phyloP scores from a whole-genome alignment of 2,329 filamentous ascomycete species.

The Hypomyces rosellus region DNA sequence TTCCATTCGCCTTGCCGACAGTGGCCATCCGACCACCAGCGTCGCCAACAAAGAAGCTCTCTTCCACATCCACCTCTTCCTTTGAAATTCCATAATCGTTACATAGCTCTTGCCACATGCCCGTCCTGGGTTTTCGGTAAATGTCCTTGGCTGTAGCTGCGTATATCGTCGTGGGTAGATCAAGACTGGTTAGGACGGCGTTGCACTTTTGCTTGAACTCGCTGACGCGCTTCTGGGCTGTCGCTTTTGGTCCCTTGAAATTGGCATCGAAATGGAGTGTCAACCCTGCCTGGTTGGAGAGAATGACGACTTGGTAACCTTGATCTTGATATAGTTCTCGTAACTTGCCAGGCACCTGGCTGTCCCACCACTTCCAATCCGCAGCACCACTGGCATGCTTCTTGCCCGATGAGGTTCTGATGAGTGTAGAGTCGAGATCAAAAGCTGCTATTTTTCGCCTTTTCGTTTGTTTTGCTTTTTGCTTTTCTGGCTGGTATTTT shows the following conservation, averaged over 20 bases:
- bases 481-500: conserved; percentile 51
- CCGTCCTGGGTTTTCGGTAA: conserved; percentile 78
- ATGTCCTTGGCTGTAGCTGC: conserved; percentile 78
- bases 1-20: conserved; percentile 17
- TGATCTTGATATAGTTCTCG: conserved; percentile 60
- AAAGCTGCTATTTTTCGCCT: conserved; percentile 63
- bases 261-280: conserved; percentile 70
- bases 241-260: conserved; percentile 52
- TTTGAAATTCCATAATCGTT: conserved; percentile 54
- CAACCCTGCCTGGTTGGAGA: conserved; percentile 87
- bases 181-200: conserved; percentile 62
- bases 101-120: conserved; percentile 72
- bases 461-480: conserved; percentile 19
- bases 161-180: conserved; percentile 74
- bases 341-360: conserved; percentile 60
- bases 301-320: conserved; percentile 68
- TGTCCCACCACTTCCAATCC: conserved; percentile 96
- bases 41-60: conserved; percentile 85
- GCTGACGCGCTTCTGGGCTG: conserved; percentile 54
- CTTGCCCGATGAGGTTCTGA: conserved; percentile 73
- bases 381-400: conserved; percentile 61
- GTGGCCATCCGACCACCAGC: conserved; percentile 57
- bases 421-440: conserved; percentile 81
- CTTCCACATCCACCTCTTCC: conserved; percentile 57
- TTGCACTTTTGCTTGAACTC: conserved; percentile 80